A percentile compares a stretch with the other conserved stretches of the same genome.
Conservation (phyloP, 345 rosid genomes). For the Eucalyptus camaldulensis region DNA sequence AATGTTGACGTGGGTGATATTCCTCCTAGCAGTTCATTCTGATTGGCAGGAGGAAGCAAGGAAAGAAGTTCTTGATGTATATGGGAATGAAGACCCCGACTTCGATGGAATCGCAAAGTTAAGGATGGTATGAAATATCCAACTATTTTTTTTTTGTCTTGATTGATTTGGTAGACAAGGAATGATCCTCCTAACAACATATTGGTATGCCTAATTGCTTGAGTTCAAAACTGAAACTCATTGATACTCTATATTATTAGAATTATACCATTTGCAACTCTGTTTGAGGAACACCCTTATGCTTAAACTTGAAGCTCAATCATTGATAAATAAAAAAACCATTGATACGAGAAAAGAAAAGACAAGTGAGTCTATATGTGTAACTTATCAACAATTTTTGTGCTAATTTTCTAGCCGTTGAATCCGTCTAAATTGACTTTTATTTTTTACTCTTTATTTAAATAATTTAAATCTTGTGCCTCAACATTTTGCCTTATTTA, state of each 20-base stretch:
- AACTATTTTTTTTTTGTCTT: background rate
- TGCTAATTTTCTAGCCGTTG: background rate
- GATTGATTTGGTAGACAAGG: background rate
- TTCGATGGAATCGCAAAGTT: background rate
- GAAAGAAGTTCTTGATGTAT: background rate
- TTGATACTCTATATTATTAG: background rate
- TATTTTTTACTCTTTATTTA: background rate
- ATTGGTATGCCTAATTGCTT: background rate
- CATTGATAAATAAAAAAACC: background rate
- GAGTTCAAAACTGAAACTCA: background rate
- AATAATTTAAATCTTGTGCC: background rate
- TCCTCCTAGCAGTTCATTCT: constrained; percentile 10
- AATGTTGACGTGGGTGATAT: constrained; percentile 8
- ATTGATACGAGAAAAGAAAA: background rate
- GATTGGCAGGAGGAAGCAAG: constrained; percentile 23
- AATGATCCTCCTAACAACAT: background rate
- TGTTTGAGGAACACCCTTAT: background rate
- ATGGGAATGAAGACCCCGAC: background rate
- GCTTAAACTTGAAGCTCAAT: background rate
- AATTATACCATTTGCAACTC: background rate
- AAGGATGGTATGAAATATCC: background rate
- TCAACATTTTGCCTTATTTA: background rate
- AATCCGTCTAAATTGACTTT: background rate
- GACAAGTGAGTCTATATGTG: background rate
- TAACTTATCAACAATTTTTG: background rate